phyloP scores from a whole-genome alignment of 495 filamentous ascomycete species.

The Filosporella fistucella region DNA sequence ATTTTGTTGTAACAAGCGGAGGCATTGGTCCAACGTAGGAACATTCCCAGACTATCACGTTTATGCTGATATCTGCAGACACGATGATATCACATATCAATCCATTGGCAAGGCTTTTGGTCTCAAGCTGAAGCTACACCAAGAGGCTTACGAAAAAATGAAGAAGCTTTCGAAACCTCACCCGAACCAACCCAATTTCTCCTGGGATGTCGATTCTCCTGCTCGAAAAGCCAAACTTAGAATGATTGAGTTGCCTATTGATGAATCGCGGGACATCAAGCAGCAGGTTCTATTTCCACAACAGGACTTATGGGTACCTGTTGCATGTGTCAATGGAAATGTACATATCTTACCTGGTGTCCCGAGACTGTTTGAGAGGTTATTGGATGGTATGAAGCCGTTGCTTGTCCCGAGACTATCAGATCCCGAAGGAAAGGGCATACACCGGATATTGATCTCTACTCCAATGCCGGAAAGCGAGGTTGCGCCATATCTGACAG shows the following conservation, averaged over 20 bases:
- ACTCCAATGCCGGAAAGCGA: constrained; percentile 84
- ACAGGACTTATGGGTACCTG: constrained; percentile 87
- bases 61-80: constrained; percentile 42
- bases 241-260: constrained; percentile 84
- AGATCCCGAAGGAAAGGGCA: constrained; percentile 77
- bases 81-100: constrained; percentile 96
- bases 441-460: constrained; percentile 70
- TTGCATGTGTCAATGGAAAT: constrained; percentile 84
- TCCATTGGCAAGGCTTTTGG: constrained; percentile 88
- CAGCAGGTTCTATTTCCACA: constrained; percentile 69
- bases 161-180: constrained; percentile 70
- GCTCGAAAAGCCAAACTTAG: constrained; percentile 73
- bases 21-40: constrained; percentile 90
- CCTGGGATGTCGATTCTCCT: constrained; percentile 79
- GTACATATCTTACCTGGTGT: constrained; percentile 91
- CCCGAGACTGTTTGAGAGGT: constrained; percentile 71
- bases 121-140: constrained; percentile 70
- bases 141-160: constrained; percentile 75
- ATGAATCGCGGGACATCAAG: constrained; percentile 52
- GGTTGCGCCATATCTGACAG: constrained; percentile 76
- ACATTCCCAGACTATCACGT: not conserved
- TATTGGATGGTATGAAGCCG: constrained; percentile 74
- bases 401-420: constrained; percentile 60
- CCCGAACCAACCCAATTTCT: constrained; percentile 68
- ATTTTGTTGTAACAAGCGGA: constrained; percentile 91